Evolutionary conservation across 106 monocot species (phyloP), one percentile per base, ranked within the genome.

Genomic region (Platanthera guangdongensis): DNA sequence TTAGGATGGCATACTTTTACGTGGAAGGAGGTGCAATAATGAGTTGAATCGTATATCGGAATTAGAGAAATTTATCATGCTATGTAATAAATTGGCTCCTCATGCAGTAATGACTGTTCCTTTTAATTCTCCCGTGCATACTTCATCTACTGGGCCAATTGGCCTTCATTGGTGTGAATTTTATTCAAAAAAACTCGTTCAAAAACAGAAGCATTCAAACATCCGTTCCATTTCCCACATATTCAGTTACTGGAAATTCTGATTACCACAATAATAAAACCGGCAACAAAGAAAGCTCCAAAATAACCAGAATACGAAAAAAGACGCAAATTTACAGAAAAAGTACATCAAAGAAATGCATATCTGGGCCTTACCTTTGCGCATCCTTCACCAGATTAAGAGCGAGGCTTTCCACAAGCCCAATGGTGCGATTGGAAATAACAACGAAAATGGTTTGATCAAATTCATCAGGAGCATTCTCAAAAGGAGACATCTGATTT

Each of bases 401-500:
- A 78, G 90, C 88, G 77, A 90, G 94, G 19, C 32, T 57, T 77
- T 99, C 99, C 21, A 77, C 78, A 52, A 72, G 68, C 25, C 94
- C 92, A 76, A 94, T 88, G 22, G 94, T 85, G 32, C 88, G 74
- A 75, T 92, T 80, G n/a, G 32, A 78, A 47, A 73, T 49, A 32
- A 99, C 81, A 80, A 86, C 4, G 64, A 99, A 99, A 71, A 99
- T 88, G 8, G 99, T 99, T 72, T 99, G 99, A 78, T 99, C 99
- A 74, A 99, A 99, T 51, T 99, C 99, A 77, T 92, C 92, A 4
- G 99, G 92, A 76, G 94, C 94, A 68, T 78, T 89, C 60, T 90
- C 99, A 85, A 46, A 78, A 74, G 97, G 97, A 79, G 99, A 86
- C 85, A 92, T 83, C 99, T 99, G 81, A 46, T 75, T 63, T 11